These are phyloP conservation scores for Spathaspora arborariae DNA, from an alignment of 805 yeast genomes.

Conservation along the genomic window DNA sequence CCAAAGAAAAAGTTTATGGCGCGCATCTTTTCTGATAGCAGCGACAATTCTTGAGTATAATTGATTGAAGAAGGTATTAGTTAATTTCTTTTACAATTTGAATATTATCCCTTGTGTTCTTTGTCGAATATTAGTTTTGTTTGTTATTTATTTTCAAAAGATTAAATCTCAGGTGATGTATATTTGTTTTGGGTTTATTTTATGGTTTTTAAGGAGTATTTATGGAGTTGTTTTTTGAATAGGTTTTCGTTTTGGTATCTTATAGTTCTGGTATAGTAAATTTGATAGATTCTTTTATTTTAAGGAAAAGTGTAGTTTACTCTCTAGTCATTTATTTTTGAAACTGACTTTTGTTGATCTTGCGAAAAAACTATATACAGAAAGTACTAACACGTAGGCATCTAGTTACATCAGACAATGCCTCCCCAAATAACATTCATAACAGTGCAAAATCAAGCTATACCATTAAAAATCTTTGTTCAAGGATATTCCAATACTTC, in stretches of 20 bases:
- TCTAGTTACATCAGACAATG: constrained; percentile 5
- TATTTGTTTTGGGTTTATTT: not conserved
- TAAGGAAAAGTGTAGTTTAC: not conserved
- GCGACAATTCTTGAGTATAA: not conserved
- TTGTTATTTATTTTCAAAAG: not conserved
- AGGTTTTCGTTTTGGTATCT: not conserved
- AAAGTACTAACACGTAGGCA: not conserved
- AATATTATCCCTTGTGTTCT: not conserved
- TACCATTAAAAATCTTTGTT: constrained; percentile 11
- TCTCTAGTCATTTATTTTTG: not conserved
- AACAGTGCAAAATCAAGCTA: constrained; percentile 4
- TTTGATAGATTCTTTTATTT: not conserved
- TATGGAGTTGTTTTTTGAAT: not conserved
- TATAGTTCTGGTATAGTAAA: not conserved
- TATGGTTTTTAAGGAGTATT: not conserved
- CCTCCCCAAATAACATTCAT: constrained; percentile 13
- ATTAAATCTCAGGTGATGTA: not conserved
- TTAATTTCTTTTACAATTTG: not conserved
- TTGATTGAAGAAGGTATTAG: not conserved
- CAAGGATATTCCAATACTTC: not conserved
- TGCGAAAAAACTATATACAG: not conserved
- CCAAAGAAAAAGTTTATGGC: not conserved
- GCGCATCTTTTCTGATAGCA: not conserved
- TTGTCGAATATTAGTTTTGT: not conserved
- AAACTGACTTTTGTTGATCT: not conserved